Conservation (phyloP, 1,284 basidiomycete species). For the Sanghuangporus baumii region DNA sequence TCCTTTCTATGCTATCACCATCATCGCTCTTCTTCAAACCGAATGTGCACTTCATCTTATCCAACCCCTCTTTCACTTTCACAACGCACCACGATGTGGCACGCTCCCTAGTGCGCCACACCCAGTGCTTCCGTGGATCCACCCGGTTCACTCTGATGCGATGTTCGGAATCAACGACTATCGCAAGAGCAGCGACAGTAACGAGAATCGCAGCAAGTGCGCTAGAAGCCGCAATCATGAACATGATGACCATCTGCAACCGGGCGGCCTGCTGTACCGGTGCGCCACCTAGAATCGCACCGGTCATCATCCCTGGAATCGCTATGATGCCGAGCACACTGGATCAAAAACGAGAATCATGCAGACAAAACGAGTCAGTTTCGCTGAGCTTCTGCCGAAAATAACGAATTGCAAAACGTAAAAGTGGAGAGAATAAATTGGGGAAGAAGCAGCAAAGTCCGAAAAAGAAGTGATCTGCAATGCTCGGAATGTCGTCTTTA, state of each 20-base stretch:
- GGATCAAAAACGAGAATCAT: background rate
- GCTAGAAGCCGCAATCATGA: slow-evolving; percentile 79
- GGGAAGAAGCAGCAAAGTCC: background rate
- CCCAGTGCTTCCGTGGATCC: slow-evolving; percentile 40
- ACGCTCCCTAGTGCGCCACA: slow-evolving; percentile 39
- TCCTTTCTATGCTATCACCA: background rate
- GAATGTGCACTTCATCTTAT: background rate
- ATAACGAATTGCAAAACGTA: background rate
- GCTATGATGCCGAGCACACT: slow-evolving; percentile 79
- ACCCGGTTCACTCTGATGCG: slow-evolving; percentile 69
- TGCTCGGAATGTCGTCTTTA: background rate
- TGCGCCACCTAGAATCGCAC: slow-evolving; percentile 80
- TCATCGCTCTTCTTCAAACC: background rate
- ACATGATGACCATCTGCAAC: slow-evolving; percentile 88
- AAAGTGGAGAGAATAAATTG: background rate
- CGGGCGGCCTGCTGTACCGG: slow-evolving; percentile 79
- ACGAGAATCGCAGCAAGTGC: slow-evolving; percentile 63
- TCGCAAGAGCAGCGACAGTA: slow-evolving; percentile 52
- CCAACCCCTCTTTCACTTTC: slow-evolving; percentile 11
- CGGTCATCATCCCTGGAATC: slow-evolving; percentile 83
- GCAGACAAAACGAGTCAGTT: background rate
- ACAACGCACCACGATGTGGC: background rate
- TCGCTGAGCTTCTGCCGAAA: background rate
- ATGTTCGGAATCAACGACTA: slow-evolving; percentile 64
- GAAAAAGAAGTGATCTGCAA: background rate